These are phyloP conservation scores for Elaeis oleifera DNA, from an alignment of 202 grass and related monocot genomes.

Conservation along the genomic window DNA sequence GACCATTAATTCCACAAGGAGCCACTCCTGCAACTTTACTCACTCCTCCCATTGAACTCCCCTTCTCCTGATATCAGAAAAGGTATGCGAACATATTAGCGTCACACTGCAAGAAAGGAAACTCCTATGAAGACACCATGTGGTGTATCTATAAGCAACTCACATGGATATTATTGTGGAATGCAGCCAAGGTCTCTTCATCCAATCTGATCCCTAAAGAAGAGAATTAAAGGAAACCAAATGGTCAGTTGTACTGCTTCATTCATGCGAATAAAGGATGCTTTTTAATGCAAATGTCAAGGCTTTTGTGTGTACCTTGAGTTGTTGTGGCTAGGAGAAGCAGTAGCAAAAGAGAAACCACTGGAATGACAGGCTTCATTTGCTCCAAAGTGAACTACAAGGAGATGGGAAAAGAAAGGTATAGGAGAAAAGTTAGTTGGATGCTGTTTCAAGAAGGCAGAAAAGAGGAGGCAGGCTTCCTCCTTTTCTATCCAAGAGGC, in stretches of 20 bases:
- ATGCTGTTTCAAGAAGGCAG: no score
- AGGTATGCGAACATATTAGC: neutral
- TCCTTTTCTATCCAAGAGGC: constrained; percentile 11
- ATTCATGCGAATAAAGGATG: no score
- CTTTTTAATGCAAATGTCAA: no score
- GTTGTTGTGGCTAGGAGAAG: constrained; percentile 33
- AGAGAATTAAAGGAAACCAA: neutral
- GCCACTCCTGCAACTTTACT: neutral
- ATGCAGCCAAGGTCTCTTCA: constrained; percentile 20
- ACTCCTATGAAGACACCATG: no score
- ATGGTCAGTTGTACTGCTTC: no score
- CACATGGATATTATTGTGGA: constrained; percentile 30
- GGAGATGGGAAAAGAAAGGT: neutral
- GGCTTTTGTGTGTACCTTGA: constrained; percentile 35
- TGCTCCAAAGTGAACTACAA: constrained; percentile 12
- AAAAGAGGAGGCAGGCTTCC: neutral
- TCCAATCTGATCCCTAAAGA: constrained; percentile 37
- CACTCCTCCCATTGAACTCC: neutral
- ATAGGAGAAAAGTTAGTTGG: neutral
- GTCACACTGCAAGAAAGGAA: no score
- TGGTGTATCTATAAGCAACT: constrained; percentile 14
- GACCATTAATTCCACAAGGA: constrained; percentile 22
- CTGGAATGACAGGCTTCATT: constrained; percentile 45
- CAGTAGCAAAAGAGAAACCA: constrained; percentile 42
- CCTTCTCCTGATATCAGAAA: constrained; percentile 7